Evolutionary conservation across 2,329 filamentous ascomycete genomes (phyloP).

Genomic region (Cytospora chrysosperma): DNA sequence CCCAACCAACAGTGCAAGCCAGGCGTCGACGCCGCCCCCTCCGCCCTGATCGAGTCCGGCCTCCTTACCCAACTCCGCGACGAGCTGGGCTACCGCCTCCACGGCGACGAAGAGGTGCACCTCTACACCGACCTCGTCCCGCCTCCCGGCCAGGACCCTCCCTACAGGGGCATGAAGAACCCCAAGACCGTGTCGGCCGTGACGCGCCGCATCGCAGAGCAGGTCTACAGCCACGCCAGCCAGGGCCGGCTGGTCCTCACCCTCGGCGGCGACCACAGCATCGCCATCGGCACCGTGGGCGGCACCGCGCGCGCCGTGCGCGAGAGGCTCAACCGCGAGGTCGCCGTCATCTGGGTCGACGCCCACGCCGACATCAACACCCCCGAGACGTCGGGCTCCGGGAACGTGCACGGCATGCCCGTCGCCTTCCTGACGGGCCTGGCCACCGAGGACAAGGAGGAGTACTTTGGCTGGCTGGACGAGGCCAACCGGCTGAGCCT

Average conservation of each 20-base stretch:
- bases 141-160: slow-evolving; percentile 59
- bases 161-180: slow-evolving; percentile 92
- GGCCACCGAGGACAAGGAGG: slow-evolving; percentile 70
- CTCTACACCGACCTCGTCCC: slow-evolving; percentile 76
- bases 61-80: slow-evolving; percentile 79
- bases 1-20: slow-evolving; percentile 68
- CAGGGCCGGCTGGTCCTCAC: slow-evolving; percentile 87
- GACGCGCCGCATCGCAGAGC: slow-evolving; percentile 72
- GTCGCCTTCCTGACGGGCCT: slow-evolving; percentile 88
- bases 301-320: slow-evolving; percentile 83
- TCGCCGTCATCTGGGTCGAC: slow-evolving; percentile 98
- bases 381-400: slow-evolving; percentile 82
- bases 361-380: slow-evolving; percentile 98
- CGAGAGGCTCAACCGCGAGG: slow-evolving; percentile 77
- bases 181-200: slow-evolving; percentile 82
- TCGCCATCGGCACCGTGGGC: slow-evolving; percentile 90
- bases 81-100: slow-evolving; percentile 84
- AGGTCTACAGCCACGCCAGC: slow-evolving; percentile 84
- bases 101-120: slow-evolving; percentile 81
- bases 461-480: slow-evolving; percentile 87
- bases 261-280: slow-evolving; percentile 92
- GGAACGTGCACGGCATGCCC: slow-evolving; percentile 98
- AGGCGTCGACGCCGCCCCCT: slow-evolving; percentile 87
- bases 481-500: slow-evolving; percentile 68
- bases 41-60: slow-evolving; percentile 83